These are phyloP conservation scores for Exophiala sp. DNA, from an alignment of 2,329 filamentous ascomycete genomes.

Conservation along the genomic window DNA sequence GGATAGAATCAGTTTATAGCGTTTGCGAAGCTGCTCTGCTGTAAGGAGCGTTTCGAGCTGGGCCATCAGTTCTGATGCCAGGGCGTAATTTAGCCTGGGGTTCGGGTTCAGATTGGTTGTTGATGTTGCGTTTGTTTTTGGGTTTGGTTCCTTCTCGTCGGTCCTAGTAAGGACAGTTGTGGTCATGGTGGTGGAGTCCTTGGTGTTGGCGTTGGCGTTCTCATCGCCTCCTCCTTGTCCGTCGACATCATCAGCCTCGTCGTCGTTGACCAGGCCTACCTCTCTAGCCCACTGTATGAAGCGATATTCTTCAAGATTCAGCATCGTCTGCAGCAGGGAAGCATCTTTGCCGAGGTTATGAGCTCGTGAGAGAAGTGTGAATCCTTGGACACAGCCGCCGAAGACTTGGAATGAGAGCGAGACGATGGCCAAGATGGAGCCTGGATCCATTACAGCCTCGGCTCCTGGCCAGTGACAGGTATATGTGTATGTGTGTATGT, in stretches of 20 bases:
- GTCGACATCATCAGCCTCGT: neutral
- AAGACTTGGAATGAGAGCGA: slow-evolving; percentile 4
- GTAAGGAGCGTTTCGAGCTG: neutral
- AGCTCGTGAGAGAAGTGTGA: neutral
- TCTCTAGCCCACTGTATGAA: slow-evolving; percentile 1
- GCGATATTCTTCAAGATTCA: slow-evolving; percentile 3
- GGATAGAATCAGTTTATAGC: neutral
- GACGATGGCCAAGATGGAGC: neutral
- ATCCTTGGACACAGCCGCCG: slow-evolving; percentile 1
- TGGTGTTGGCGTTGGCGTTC: neutral
- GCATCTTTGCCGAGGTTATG: slow-evolving; percentile 4
- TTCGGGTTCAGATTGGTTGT: neutral
- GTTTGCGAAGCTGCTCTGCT: neutral
- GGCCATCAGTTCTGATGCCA: neutral
- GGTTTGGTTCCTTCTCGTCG: too few species aligned
- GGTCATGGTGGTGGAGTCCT: too few species aligned
- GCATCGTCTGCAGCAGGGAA: neutral
- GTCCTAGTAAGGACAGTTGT: neutral
- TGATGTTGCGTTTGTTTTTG: neutral
- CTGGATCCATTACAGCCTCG: neutral
- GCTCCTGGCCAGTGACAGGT: too few species aligned
- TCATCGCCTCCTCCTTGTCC: neutral
- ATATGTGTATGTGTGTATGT: too few species aligned
- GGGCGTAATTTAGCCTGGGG: neutral
- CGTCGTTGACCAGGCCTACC: neutral